Evolutionary conservation across 2,329 filamentous ascomycete species (phyloP).

Genomic region (Xylariaceae sp.): DNA sequence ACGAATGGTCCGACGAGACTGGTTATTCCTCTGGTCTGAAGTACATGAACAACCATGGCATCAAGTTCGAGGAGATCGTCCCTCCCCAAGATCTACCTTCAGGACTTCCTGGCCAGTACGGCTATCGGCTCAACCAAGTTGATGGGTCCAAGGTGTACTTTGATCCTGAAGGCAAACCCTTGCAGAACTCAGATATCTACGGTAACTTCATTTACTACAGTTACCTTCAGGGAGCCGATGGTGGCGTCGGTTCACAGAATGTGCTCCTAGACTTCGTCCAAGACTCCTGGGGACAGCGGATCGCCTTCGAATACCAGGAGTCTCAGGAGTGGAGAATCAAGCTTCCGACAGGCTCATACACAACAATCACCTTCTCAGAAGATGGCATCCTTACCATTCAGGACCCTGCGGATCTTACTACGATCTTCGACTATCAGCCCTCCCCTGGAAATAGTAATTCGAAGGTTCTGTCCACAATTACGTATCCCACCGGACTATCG

Average conservation of each 20-base stretch:
- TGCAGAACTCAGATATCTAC: neutral
- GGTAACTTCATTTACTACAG: conserved; percentile 1
- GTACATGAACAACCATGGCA: conserved; percentile 4
- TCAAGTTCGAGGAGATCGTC: neutral
- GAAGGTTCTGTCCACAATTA: neutral
- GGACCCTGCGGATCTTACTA: too few relatives aligned
- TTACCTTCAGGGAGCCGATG: neutral
- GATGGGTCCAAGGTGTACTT: conserved; percentile 1
- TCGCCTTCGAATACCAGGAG: neutral
- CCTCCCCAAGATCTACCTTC: conserved; percentile 1
- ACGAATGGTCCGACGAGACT: neutral
- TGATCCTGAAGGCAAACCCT: neutral
- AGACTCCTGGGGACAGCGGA: conserved; percentile 7
- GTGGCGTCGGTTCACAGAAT: neutral
- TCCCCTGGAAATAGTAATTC: too few relatives aligned
- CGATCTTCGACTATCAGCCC: too few relatives aligned
- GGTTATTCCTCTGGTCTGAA: neutral
- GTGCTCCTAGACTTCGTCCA: neutral
- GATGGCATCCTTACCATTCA: too few relatives aligned
- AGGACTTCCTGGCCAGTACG: neutral
- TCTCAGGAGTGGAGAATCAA: neutral
- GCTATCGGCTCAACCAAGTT: neutral
- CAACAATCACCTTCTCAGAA: too few relatives aligned
- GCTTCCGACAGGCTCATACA: too few relatives aligned
- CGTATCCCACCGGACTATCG: neutral